These are phyloP conservation scores for Phialemoniopsis sp. DNA, from an alignment of 2,329 filamentous ascomycete species.

Conservation along the genomic window DNA sequence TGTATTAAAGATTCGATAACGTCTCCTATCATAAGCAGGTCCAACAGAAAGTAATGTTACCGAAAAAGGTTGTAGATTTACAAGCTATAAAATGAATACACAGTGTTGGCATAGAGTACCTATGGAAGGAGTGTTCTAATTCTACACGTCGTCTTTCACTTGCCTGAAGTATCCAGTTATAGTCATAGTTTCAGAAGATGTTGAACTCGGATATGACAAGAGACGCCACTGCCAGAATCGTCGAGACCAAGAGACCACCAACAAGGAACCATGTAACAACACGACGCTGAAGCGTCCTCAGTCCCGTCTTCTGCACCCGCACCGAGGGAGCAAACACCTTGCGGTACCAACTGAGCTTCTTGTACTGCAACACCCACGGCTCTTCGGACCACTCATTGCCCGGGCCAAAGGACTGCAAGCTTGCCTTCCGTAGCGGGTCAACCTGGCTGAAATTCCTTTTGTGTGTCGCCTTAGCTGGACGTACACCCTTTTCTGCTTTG, in stretches of 20 bases:
- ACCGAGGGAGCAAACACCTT: constrained; percentile 23
- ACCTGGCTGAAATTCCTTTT: constrained; percentile 5
- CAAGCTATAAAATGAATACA: too few species aligned
- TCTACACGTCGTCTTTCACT: too few species aligned
- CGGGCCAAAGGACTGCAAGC: constrained; percentile 26
- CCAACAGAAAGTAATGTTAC: too few species aligned
- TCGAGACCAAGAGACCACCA: constrained; percentile 19
- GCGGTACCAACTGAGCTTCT: constrained; percentile 14
- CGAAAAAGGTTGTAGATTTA: too few species aligned
- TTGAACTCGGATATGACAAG: constrained; percentile 18
- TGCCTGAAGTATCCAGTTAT: too few species aligned
- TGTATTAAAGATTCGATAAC: too few species aligned
- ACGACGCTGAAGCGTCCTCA: constrained; percentile 26
- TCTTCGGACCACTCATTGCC: constrained; percentile 24
- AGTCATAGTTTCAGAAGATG: too few species aligned
- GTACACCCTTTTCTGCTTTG: constrained; percentile 1
- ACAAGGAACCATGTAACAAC: constrained; percentile 21
- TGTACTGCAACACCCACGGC: constrained; percentile 22
- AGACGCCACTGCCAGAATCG: constrained; percentile 19
- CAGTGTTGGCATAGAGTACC: too few species aligned
- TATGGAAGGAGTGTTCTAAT: too few species aligned
- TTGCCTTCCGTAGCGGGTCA: constrained; percentile 19
- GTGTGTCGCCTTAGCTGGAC: constrained; percentile 3
- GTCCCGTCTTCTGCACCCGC: constrained; percentile 21
- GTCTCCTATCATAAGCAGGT: too few species aligned